Conservation (phyloP, 2,329 filamentous ascomycete species). For the Calonectria honghensis region DNA sequence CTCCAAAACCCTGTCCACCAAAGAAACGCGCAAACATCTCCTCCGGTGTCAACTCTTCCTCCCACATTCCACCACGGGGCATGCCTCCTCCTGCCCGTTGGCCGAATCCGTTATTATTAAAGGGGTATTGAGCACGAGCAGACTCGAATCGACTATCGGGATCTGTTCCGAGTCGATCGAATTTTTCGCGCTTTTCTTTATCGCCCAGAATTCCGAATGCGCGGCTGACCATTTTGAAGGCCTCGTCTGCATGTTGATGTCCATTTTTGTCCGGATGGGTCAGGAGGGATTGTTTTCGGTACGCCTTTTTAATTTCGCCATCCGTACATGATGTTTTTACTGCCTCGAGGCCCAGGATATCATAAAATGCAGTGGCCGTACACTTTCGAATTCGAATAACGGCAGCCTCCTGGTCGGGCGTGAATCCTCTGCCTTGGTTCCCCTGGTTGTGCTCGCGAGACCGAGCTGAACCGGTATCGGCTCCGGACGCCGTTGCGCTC, state of each 20-base stretch:
- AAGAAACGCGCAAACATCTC: slow-evolving; percentile 99
- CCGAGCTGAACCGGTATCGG: slow-evolving; percentile 69
- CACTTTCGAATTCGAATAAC: slow-evolving; percentile 93
- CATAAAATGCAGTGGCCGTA: slow-evolving; percentile 91
- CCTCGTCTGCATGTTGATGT: slow-evolving; percentile 95
- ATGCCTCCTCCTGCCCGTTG: slow-evolving; percentile 65
- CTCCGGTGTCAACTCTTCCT: slow-evolving; percentile 95
- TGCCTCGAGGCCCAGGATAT: slow-evolving; percentile 86
- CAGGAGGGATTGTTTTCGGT: slow-evolving; percentile 93
- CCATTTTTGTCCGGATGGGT: slow-evolving; percentile 99
- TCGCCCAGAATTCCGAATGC: slow-evolving; percentile 96
- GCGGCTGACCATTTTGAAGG: slow-evolving; percentile 97
- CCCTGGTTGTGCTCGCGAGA: slow-evolving; percentile 84
- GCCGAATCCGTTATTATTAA: slow-evolving; percentile 74
- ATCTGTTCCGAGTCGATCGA: slow-evolving; percentile 91
- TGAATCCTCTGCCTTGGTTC: slow-evolving; percentile 85
- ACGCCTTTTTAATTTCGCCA: slow-evolving; percentile 96
- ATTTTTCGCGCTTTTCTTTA: slow-evolving; percentile 89
- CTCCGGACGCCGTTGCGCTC: slow-evolving; percentile 73
- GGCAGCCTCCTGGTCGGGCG: slow-evolving; percentile 91
- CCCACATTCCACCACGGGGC: slow-evolving; percentile 78
- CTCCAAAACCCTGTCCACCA: slow-evolving; percentile 83
- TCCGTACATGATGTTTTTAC: slow-evolving; percentile 81
- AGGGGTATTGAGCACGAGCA: slow-evolving; percentile 76
- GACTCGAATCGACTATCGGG: slow-evolving; percentile 90